Base-by-base conservation (phyloP, 208 protist genomes). In the Vickermania spadyakhi region DNA sequence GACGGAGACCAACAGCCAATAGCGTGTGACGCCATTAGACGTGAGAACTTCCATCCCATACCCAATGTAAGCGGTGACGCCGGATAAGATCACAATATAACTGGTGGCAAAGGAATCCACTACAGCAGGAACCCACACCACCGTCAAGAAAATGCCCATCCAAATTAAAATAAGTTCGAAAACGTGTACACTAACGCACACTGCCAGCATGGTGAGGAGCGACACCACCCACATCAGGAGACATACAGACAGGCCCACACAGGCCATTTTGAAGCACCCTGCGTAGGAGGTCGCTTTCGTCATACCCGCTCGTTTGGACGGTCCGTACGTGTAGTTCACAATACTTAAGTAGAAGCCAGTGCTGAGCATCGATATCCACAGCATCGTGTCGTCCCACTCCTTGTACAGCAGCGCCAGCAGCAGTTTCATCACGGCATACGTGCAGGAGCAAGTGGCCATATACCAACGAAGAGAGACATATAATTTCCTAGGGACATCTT, bases 291-390 rank as follows among this genome's bases (percentile, higher is more conserved):
- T 75, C 0, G 83, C 75, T 7, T 72, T 68, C 18, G 86, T 82
- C 52, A 66, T 81, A 13, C 84, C 88, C 4, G 77, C 73, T 27
- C 89, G 89, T 61, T 81, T 80, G 1, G 75, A 78, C 2, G 77
- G 85, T 5, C 89, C 89, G 77, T 89, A 95, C 14, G 79, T 31
- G 52, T 79, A 95, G 72, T 95, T 95, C n/a, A 93, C 69, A 1
- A 77, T 55, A 26, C 73, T 84, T 13, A 91, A 26, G 61, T 80
- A 79, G 21, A 67, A 3, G 3, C 84, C n/a, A 21, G 77, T 45
- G 68, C 76, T 84, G 7, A 49, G 5, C 50, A 84, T 68, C 28
- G 64, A 65, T 52, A 59, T 50, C 69, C 66, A 71, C 22, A 54
- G 31, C 25, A 62, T 64, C 2, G 36, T 7, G 27, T 52, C 52